Percentiles rank a stretch among this genome's conserved stretches.
These are phyloP conservation scores for Hypoxylon sp. DNA, from an alignment of 2,329 filamentous ascomycete genomes.

Conservation along the genomic window DNA sequence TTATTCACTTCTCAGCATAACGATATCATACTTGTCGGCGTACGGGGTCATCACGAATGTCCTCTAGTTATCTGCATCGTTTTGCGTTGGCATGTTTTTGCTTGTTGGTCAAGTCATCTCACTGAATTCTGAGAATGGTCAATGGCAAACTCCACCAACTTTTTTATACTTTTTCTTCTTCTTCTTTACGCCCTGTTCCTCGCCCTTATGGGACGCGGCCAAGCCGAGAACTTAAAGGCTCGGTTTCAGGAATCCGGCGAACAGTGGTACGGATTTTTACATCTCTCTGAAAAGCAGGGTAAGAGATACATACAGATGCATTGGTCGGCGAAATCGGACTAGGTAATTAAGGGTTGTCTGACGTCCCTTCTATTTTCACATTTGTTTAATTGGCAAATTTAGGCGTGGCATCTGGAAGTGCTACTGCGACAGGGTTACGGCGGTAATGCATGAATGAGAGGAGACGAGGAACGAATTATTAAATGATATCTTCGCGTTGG, in stretches of 20 bases:
- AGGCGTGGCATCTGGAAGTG: slow-evolving; percentile 19
- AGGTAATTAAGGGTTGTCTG: slow-evolving; percentile 4
- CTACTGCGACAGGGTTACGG: slow-evolving; percentile 9
- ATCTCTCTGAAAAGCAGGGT: background rate
- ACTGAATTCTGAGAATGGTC: background rate
- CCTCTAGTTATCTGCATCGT: background rate
- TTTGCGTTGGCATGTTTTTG: background rate
- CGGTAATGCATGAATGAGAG: slow-evolving; percentile 31
- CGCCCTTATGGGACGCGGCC: too few relatives aligned
- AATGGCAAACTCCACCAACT: too few relatives aligned
- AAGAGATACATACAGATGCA: slow-evolving; percentile 25
- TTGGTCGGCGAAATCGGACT: slow-evolving; percentile 29
- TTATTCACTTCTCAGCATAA: slow-evolving; percentile 17
- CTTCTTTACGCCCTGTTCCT: too few relatives aligned
- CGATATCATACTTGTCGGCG: background rate
- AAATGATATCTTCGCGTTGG: slow-evolving; percentile 13
- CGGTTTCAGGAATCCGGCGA: slow-evolving; percentile 4
- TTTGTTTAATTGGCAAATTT: slow-evolving; percentile 16
- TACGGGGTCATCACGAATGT: background rate
- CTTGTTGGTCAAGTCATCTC: background rate
- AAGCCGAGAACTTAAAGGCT: background rate
- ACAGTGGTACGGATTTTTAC: slow-evolving; percentile 1
- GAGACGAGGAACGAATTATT: slow-evolving; percentile 27
- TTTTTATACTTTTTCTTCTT: too few relatives aligned
- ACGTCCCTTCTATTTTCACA: slow-evolving; percentile 6